Conservation (phyloP, 1,284 basidiomycete genomes). For the Rugosomyces carneus region DNA sequence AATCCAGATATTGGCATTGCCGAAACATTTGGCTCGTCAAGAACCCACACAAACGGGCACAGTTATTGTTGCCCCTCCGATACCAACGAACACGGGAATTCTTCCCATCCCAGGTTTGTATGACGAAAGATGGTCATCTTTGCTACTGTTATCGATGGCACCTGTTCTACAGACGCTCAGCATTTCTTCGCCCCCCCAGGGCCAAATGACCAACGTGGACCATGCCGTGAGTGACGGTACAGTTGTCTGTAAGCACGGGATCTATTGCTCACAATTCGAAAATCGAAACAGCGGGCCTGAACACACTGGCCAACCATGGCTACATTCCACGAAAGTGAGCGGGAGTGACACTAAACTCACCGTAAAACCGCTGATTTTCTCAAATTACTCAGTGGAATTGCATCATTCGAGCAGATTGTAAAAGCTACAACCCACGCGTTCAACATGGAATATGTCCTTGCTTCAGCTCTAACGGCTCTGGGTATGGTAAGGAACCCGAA, state of each 20-base stretch:
- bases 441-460: conserved; percentile 16
- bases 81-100: conserved; percentile 8
- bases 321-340: conserved; percentile 14
- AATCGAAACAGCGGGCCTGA: conserved; percentile 12
- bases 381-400: conserved; percentile 12
- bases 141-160: not conserved
- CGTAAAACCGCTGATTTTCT: not conserved
- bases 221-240: not conserved
- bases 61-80: conserved; percentile 9
- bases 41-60: conserved; percentile 2
- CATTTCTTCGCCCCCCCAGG: not conserved
- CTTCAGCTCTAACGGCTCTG: conserved; percentile 11
- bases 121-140: not conserved
- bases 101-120: conserved; percentile 14
- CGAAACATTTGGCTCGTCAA: not conserved
- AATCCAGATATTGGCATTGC: not conserved
- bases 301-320: conserved; percentile 15
- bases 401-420: conserved; percentile 14
- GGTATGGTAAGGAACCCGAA: conserved; percentile 8
- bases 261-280: not conserved
- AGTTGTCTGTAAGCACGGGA: not conserved
- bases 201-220: not conserved
- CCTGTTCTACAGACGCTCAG: not conserved
- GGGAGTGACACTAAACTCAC: not conserved
- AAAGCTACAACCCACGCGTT: conserved; percentile 6